Evolutionary conservation across 352 stramenopile genomes (phyloP).

Genomic region (Pythium aristosporum): DNA sequence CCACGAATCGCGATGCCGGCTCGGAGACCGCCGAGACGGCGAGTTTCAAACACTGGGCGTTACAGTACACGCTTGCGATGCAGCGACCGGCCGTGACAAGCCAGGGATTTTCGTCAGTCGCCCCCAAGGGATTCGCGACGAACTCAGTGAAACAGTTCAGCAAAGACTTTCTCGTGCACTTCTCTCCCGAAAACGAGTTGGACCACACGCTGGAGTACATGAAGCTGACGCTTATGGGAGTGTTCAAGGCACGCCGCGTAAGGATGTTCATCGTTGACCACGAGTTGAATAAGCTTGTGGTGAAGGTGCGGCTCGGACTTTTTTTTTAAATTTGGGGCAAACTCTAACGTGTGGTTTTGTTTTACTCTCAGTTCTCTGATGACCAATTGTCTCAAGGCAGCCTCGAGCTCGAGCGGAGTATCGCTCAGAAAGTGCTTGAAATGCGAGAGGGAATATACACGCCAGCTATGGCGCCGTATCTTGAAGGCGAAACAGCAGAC

Average conservation of each 20-base stretch:
- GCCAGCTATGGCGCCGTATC: constrained; percentile 8
- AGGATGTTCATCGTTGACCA: constrained; percentile 66
- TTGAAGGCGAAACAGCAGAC: not conserved
- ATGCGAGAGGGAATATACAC: constrained; percentile 31
- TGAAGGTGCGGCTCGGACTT: constrained; percentile 48
- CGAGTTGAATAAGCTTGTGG: constrained; percentile 33
- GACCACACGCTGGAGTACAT: constrained; percentile 76
- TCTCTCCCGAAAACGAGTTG: constrained; percentile 74
- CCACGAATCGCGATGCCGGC: constrained; percentile 38
- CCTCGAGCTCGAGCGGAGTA: constrained; percentile 34
- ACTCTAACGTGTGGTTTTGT: not conserved
- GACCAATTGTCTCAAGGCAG: constrained; percentile 44
- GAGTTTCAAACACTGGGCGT: constrained; percentile 73
- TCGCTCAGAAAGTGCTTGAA: constrained; percentile 36
- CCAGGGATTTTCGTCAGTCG: constrained; percentile 29
- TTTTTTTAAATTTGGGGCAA: not conserved
- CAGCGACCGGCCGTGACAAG: constrained; percentile 33
- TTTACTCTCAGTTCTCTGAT: constrained; percentile 49
- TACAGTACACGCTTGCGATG: constrained; percentile 56
- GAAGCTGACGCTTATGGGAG: constrained; percentile 48
- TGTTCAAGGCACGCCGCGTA: constrained; percentile 59
- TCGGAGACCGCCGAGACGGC: constrained; percentile 51
- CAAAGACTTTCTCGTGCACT: constrained; percentile 73
- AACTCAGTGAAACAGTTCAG: constrained; percentile 70
- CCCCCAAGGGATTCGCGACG: constrained; percentile 47